Percentiles rank a stretch among this genome's conserved stretches.
Evolutionary conservation across 2,329 filamentous ascomycete species (phyloP).

Genomic region (Xylaria sp.): DNA sequence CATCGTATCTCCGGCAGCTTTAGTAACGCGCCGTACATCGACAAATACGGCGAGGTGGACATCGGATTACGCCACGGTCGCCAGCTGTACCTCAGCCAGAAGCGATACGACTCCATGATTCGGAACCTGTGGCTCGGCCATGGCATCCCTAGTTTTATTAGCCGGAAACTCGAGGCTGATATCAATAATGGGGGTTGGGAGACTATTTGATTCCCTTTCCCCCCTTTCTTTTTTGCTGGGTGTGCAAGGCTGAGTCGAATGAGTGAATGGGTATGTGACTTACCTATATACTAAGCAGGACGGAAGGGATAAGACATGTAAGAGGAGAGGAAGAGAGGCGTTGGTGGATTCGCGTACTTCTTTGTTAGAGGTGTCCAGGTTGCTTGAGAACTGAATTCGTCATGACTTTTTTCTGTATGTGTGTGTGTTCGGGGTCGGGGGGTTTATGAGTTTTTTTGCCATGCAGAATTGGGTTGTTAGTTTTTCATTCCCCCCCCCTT

Average conservation of each 20-base stretch:
- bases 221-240: not conserved
- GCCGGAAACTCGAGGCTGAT: conserved; percentile 84
- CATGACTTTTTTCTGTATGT: not conserved
- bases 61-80: conserved; percentile 81
- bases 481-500: not conserved
- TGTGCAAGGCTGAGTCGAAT: not conserved
- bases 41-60: conserved; percentile 93
- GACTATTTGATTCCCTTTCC: conserved; percentile 52
- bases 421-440: not conserved
- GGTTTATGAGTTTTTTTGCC: not conserved
- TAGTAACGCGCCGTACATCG: conserved; percentile 84
- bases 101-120: conserved; percentile 83
- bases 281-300: not conserved
- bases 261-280: not conserved
- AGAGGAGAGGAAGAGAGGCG: not conserved
- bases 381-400: not conserved
- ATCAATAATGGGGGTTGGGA: conserved; percentile 98
- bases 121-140: conserved; percentile 83
- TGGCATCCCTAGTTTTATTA: conserved; percentile 82
- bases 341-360: conserved; percentile 1
- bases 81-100: conserved; percentile 89
- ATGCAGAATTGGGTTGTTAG: not conserved
- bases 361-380: not conserved
- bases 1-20: conserved; percentile 79
- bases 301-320: not conserved